Percentiles rank a stretch among this genome's conserved stretches.
phyloP scores from a whole-genome alignment of 306 rosid species.

The Quercus cerris region DNA sequence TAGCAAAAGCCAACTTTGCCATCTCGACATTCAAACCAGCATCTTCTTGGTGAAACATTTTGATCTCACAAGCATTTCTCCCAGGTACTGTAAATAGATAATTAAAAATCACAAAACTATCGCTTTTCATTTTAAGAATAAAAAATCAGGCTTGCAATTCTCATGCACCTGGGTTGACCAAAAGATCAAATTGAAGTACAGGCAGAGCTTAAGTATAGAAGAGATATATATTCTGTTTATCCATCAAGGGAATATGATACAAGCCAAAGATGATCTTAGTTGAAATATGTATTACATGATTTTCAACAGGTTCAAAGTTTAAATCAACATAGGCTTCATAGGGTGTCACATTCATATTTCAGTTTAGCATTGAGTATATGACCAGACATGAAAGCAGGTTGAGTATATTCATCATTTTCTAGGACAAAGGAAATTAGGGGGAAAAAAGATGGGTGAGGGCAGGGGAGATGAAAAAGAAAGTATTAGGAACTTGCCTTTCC shows the following conservation, averaged over 20 bases:
- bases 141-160: background rate
- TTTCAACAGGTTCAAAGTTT: conserved; percentile 9
- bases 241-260: background rate
- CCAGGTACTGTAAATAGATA: conserved; percentile 61
- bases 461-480: background rate
- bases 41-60: conserved; percentile 92
- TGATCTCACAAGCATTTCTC: conserved; percentile 84
- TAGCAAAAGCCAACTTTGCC: conserved; percentile 79
- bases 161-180: conserved; percentile 9
- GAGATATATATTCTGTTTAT: background rate
- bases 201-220: conserved; percentile 15
- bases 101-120: conserved; percentile 20
- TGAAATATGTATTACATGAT: conserved; percentile 1
- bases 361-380: conserved; percentile 1
- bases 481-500: conserved; percentile 50
- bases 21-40: conserved; percentile 82
- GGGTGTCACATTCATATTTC: conserved; percentile 9
- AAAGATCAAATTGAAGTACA: conserved; percentile 17
- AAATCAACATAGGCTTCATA: background rate
- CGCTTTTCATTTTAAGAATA: conserved; percentile 1
- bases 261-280: background rate
- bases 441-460: background rate
- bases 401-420: conserved; percentile 9
- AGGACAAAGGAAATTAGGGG: conserved; percentile 3
- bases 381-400: conserved; percentile 13